Conservation (phyloP, 2,329 filamentous ascomycete species). For the Hypoxylon sp. region DNA sequence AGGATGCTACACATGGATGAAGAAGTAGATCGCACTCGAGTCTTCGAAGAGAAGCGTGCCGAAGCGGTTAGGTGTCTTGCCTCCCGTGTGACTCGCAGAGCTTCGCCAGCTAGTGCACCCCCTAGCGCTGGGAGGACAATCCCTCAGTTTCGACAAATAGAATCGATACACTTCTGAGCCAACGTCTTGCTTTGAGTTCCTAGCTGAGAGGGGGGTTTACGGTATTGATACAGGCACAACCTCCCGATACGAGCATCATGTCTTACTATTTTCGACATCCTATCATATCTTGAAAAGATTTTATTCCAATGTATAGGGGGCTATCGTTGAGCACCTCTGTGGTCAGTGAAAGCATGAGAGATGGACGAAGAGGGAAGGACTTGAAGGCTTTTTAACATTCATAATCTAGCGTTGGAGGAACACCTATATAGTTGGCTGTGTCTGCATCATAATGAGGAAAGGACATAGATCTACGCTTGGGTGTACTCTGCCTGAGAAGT, state of each 20-base stretch:
- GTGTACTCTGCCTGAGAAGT: not conserved
- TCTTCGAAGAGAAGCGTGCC: conserved; percentile 65
- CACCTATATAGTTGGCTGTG: conserved; percentile 1
- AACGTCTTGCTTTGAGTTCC: not conserved
- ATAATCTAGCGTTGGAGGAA: not conserved
- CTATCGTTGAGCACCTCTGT: conserved; percentile 1
- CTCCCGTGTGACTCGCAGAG: conserved; percentile 33
- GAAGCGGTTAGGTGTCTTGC: conserved; percentile 62
- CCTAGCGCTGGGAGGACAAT: conserved; percentile 30
- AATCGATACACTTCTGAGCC: not conserved
- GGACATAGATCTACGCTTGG: not conserved
- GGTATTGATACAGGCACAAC: not conserved
- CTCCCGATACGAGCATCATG: not conserved
- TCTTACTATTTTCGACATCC: not conserved
- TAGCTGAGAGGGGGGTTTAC: not conserved
- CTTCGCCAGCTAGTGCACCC: conserved; percentile 40
- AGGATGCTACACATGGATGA: conserved; percentile 60
- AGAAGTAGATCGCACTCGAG: conserved; percentile 65
- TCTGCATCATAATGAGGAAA: conserved; percentile 9
- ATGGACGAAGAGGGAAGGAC: not conserved
- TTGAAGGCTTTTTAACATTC: not conserved
- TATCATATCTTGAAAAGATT: not conserved
- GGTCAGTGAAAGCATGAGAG: not conserved
- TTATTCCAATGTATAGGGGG: not conserved
- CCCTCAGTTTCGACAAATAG: conserved; percentile 26